Base-by-base conservation (phyloP, 495 filamentous ascomycete genomes). In the Lasiosphaeria hispida region DNA sequence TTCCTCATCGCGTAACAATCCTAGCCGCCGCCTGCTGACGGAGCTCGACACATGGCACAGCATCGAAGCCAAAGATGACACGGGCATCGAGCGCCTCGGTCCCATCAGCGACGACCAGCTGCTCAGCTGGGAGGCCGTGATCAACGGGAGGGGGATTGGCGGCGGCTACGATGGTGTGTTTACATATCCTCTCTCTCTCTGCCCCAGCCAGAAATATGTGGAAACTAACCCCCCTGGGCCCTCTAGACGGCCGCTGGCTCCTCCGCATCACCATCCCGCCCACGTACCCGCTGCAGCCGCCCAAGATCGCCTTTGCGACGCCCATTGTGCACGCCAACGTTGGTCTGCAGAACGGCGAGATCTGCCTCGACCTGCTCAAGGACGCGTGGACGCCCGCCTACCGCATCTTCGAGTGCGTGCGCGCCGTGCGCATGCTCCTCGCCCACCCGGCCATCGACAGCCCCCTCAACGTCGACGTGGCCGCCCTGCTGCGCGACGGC, bases 381-480 rank as follows among this genome's bases (percentile, higher is more conserved):
- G 83, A 85, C 33, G 80, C 82, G 44, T 98, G 94, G 94, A 86
- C 86, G 59, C 88, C 92, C 34, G 83, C 87, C 34, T 95, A 94
- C 67, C 93, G 87, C 33, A 78, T 97, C 18, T 83, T 87, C 18
- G 80, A 83, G 58, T 91, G 88, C 51, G 72, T 97, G 63, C 86
- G 88, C 62, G 84, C 85, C 17, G 82, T 97, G 37, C 84, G 91
- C 50, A 81, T 89, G 77, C 74, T 98, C 63, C 76, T 96, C 53
- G 84, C 78, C 41, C 83, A 85, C 58, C 91, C 93, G 10, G 86
- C 84, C 54, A 80, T 87, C 38, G 91, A 96, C 61, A 88, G 84
- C 61, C 94, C 94, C 59, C 74, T 97, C 49, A 96, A 96, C 74
- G 81, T 96, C 9, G 94, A 98, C 72, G 82, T 95, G 3, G 93